A percentile compares a stretch with the other conserved stretches of the same genome.
Evolutionary conservation across 208 protist species (phyloP).

Genomic region (Trypanosoma rangeli): DNA sequence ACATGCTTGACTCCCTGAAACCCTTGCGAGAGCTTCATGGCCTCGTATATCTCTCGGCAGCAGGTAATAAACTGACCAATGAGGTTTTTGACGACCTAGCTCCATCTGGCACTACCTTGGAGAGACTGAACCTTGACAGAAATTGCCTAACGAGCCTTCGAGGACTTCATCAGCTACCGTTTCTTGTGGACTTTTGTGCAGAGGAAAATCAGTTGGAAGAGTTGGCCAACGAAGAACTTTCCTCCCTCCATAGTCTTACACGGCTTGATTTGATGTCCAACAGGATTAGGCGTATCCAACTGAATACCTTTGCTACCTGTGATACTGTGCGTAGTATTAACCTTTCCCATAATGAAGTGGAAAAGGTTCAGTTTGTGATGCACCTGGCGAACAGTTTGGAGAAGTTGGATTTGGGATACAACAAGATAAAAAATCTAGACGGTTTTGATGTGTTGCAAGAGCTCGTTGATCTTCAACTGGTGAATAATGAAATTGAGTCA

Average conservation of each 20-base stretch:
- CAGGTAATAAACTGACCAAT: conserved; percentile 54
- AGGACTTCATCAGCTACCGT: conserved; percentile 54
- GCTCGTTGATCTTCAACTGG: conserved; percentile 41
- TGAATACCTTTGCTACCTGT: conserved; percentile 48
- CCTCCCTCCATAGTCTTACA: conserved; percentile 36
- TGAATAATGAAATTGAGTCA: conserved; percentile 39
- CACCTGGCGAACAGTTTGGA: conserved; percentile 57
- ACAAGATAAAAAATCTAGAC: conserved; percentile 41
- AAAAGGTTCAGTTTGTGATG: conserved; percentile 40
- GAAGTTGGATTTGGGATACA: conserved; percentile 52
- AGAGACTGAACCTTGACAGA: conserved; percentile 56
- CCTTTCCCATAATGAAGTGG: conserved; percentile 59
- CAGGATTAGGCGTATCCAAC: conserved; percentile 37
- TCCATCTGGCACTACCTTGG: conserved; percentile 38
- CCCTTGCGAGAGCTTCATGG: conserved; percentile 43
- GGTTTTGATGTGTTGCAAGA: conserved; percentile 35
- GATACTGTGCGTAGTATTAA: conserved; percentile 49
- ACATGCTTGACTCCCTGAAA: conserved; percentile 53
- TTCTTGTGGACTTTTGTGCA: conserved; percentile 58
- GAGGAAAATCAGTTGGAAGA: conserved; percentile 46
- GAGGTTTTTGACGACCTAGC: conserved; percentile 49
- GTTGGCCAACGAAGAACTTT: conserved; percentile 33
- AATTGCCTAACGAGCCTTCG: conserved; percentile 58
- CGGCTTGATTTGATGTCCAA: conserved; percentile 51
- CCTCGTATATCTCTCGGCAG: conserved; percentile 69